Evolutionary conservation across 768 basidiomycete species (phyloP).

Genomic region (Leccinum subgranulosum): DNA sequence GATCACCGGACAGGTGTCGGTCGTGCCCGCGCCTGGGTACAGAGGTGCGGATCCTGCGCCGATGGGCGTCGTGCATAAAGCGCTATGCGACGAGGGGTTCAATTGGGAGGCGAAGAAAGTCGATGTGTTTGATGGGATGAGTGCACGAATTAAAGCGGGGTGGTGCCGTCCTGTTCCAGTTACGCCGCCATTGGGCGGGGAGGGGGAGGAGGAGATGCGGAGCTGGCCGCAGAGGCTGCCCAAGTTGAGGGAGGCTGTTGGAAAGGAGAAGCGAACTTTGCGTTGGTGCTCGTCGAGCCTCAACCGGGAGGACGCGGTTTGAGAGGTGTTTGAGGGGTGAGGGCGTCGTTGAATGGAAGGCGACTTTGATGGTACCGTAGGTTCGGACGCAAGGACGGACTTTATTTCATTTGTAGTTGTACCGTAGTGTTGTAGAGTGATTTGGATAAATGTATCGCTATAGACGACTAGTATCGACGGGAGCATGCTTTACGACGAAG

Average conservation of each 20-base stretch:
- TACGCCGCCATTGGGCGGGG: slow-evolving; percentile 37
- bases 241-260: slow-evolving; percentile 43
- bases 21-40: slow-evolving; percentile 42
- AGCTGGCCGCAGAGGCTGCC: slow-evolving; percentile 59
- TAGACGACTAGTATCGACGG: too few relatives aligned
- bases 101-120: slow-evolving; percentile 62
- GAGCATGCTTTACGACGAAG: too few relatives aligned
- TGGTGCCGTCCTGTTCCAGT: slow-evolving; percentile 75
- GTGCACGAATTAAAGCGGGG: slow-evolving; percentile 59
- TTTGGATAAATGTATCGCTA: too few relatives aligned
- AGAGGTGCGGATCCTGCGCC: background rate
- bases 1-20: slow-evolving; percentile 51
- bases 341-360: slow-evolving; percentile 47
- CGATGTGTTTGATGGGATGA: slow-evolving; percentile 57
- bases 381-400: background rate
- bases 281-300: slow-evolving; percentile 71
- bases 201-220: slow-evolving; percentile 54
- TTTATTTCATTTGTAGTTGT: too few relatives aligned
- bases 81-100: slow-evolving; percentile 35
- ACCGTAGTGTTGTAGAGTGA: too few relatives aligned
- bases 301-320: slow-evolving; percentile 58
- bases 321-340: slow-evolving; percentile 34
- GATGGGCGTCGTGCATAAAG: slow-evolving; percentile 27
- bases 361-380: slow-evolving; percentile 63
- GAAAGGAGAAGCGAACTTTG: slow-evolving; percentile 57